Evolutionary conservation across 192 early-diverging fungal genomes (phyloP).

Genomic region (Backusella morwellensis): DNA sequence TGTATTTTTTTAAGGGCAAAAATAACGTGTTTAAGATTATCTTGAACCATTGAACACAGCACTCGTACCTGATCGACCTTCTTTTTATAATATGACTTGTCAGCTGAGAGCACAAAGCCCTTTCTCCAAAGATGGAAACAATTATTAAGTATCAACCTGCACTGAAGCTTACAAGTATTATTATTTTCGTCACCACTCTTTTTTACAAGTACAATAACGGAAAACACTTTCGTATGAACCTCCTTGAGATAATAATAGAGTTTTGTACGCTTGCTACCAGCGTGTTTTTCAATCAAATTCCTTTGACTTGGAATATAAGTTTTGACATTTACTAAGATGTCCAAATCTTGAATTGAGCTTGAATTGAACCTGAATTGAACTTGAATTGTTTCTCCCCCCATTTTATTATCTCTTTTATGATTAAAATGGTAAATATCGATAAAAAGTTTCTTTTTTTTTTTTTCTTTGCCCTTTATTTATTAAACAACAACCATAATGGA

Average conservation of each 20-base stretch:
- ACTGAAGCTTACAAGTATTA: not conserved
- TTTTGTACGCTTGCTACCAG: too few species aligned
- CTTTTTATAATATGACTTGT: not conserved
- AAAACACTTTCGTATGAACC: not conserved
- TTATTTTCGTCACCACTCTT: not conserved
- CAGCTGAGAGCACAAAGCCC: not conserved
- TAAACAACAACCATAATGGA: not conserved
- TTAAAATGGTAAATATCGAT: too few species aligned
- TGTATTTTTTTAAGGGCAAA: not conserved
- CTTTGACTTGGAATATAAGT: not conserved
- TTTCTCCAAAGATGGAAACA: not conserved
- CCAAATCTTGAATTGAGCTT: not conserved
- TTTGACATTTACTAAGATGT: not conserved
- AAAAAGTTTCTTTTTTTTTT: too few species aligned
- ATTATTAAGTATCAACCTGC: not conserved
- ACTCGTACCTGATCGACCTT: not conserved
- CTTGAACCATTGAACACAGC: not conserved
- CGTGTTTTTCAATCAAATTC: not conserved
- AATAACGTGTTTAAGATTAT: not conserved
- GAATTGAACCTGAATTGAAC: not conserved
- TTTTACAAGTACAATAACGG: not conserved
- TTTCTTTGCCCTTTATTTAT: not conserved
- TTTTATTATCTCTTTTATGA: not conserved
- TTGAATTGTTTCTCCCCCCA: not conserved
- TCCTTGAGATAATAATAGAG: not conserved